Evolutionary conservation across 768 basidiomycete species (phyloP).

Genomic region (Russula sp.): DNA sequence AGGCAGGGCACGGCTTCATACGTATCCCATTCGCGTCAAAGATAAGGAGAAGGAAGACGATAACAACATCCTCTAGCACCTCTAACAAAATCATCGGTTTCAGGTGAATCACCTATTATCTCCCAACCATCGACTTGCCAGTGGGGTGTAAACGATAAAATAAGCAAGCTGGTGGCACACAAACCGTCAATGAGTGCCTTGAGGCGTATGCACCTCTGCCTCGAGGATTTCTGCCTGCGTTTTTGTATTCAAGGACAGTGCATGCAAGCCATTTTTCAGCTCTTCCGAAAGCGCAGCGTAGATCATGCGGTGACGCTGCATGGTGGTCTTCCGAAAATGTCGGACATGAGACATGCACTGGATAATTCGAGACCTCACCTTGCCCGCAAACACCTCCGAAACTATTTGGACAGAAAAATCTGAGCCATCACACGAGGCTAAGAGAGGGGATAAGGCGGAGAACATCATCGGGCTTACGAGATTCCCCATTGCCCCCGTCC

Average conservation of each 20-base stretch:
- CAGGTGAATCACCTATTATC: background rate
- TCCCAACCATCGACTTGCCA: background rate
- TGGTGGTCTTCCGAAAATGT: conserved; percentile 44
- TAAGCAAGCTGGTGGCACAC: background rate
- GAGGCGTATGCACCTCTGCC: conserved; percentile 20
- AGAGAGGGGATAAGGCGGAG: conserved; percentile 23
- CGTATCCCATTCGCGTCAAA: conserved; percentile 5
- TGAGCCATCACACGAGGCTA: conserved; percentile 28
- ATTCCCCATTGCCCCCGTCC: conserved; percentile 65
- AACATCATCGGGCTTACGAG: conserved; percentile 48
- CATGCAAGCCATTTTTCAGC: conserved; percentile 64
- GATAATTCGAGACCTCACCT: conserved; percentile 41
- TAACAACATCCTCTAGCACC: background rate
- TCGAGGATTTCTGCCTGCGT: conserved; percentile 47
- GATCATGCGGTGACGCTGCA: conserved; percentile 79
- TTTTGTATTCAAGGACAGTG: conserved; percentile 69
- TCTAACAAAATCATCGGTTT: background rate
- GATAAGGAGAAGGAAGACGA: conserved; percentile 4
- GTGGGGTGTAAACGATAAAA: background rate
- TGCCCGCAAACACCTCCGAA: conserved; percentile 66
- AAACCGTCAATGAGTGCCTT: conserved; percentile 17
- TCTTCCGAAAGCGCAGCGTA: conserved; percentile 69
- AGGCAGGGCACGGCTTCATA: conserved; percentile 5
- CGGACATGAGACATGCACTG: conserved; percentile 12
- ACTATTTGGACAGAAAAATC: conserved; percentile 76